phyloP scores from a whole-genome alignment of 345 rosid species.

The Pelargonium nanum region DNA sequence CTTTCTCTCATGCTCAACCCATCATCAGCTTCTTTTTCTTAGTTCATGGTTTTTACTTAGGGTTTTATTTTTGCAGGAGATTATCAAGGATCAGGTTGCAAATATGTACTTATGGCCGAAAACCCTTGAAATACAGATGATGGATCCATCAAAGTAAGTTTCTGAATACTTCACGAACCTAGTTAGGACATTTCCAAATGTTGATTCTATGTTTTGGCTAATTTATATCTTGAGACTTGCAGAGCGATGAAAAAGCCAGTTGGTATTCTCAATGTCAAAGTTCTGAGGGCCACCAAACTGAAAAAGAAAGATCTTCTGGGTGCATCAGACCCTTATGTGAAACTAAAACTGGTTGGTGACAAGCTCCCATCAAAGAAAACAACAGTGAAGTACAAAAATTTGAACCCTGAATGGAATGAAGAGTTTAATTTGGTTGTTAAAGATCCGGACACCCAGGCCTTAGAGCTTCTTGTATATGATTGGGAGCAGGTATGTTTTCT shows the following conservation, averaged over 20 bases:
- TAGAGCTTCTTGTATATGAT: constrained; percentile 61
- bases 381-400: constrained; percentile 75
- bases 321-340: constrained; percentile 89
- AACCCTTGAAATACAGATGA: constrained; percentile 55
- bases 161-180: not conserved
- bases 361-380: constrained; percentile 80
- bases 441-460: constrained; percentile 67
- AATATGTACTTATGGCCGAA: constrained; percentile 98
- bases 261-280: constrained; percentile 73
- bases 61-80: constrained; percentile 45
- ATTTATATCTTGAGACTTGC: constrained; percentile 10
- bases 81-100: constrained; percentile 87
- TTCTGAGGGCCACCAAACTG: constrained; percentile 66
- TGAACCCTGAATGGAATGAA: constrained; percentile 97
- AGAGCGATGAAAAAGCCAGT: constrained; percentile 86
- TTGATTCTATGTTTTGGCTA: not conserved
- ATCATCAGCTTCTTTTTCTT: no score
- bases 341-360: constrained; percentile 74
- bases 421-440: constrained; percentile 61
- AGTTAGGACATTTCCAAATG: not conserved
- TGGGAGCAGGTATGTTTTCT: constrained; percentile 74
- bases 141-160: constrained; percentile 72
- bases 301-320: constrained; percentile 88
- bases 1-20: no score
- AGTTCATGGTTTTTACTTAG: no score